Conservation (phyloP, 2,329 filamentous ascomycete species). For the Colletotrichum caudatum region DNA sequence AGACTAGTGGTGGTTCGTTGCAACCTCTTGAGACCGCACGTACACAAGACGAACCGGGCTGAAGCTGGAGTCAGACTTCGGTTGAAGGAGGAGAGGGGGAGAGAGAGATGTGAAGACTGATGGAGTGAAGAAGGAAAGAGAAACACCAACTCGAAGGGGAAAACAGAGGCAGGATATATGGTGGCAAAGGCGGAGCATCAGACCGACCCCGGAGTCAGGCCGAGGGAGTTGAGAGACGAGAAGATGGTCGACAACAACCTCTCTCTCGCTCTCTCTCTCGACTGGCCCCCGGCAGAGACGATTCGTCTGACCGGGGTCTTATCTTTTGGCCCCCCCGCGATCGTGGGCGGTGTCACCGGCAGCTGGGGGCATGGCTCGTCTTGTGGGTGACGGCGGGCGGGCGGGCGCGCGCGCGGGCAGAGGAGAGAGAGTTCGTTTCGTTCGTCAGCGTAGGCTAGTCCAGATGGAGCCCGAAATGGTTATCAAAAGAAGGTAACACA, state of each 20-base stretch:
- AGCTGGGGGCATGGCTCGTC: slow-evolving; percentile 3
- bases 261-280: too few relatives aligned
- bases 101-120: slow-evolving; percentile 15
- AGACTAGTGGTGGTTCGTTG: neutral
- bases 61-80: slow-evolving; percentile 28
- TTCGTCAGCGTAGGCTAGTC: neutral
- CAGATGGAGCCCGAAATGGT: neutral
- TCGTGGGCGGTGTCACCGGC: slow-evolving; percentile 39
- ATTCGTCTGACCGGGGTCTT: slow-evolving; percentile 30
- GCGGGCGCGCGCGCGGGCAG: slow-evolving; percentile 8
- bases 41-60: slow-evolving; percentile 29
- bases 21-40: neutral
- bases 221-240: slow-evolving; percentile 32
- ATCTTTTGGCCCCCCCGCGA: slow-evolving; percentile 40
- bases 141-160: slow-evolving; percentile 13
- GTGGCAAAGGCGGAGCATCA: slow-evolving; percentile 38
- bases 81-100: slow-evolving; percentile 22
- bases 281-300: slow-evolving; percentile 17
- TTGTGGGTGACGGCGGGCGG: neutral
- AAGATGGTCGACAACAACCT: neutral
- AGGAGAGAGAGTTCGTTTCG: neutral
- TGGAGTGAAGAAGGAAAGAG: neutral
- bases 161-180: slow-evolving; percentile 38
- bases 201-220: slow-evolving; percentile 38
- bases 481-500: neutral